Evolutionary conservation across 345 rosid species (phyloP).

Genomic region (Eucalyptus marginata): DNA sequence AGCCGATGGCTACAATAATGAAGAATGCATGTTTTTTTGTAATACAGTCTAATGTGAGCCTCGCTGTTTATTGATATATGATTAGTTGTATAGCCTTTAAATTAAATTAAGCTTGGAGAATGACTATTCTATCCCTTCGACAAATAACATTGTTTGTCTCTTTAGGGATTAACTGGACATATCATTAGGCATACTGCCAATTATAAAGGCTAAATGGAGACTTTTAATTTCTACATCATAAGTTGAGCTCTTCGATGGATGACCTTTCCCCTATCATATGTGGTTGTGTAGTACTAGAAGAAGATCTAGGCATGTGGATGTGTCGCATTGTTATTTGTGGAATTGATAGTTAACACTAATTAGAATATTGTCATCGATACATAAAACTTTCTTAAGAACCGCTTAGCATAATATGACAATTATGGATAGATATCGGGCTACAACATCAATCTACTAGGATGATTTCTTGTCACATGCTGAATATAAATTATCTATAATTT

Average conservation of each 20-base stretch:
- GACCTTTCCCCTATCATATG: neutral
- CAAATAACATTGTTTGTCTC: too few species aligned
- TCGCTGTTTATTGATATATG: too few species aligned
- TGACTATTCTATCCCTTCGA: too few species aligned
- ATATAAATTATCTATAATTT: neutral
- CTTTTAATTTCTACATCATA: neutral
- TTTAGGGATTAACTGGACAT: too few species aligned
- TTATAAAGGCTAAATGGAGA: too few species aligned
- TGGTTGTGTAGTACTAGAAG: neutral
- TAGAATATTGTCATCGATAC: fast-evolving
- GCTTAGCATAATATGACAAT: neutral
- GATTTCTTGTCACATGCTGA: neutral
- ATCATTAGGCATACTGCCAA: too few species aligned
- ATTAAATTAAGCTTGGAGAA: neutral
- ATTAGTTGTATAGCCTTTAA: neutral
- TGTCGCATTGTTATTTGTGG: neutral
- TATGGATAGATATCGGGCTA: fast-evolving
- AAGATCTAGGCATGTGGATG: neutral
- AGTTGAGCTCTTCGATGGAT: neutral
- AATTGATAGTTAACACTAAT: neutral
- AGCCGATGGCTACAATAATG: fast-evolving
- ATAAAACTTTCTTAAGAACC: fast-evolving
- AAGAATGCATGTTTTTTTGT: neutral
- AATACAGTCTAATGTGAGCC: too few species aligned
- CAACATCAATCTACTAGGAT: neutral